Base-by-base conservation (phyloP, 2,329 filamentous ascomycete species). In the Aspergillus clavatus region DNA sequence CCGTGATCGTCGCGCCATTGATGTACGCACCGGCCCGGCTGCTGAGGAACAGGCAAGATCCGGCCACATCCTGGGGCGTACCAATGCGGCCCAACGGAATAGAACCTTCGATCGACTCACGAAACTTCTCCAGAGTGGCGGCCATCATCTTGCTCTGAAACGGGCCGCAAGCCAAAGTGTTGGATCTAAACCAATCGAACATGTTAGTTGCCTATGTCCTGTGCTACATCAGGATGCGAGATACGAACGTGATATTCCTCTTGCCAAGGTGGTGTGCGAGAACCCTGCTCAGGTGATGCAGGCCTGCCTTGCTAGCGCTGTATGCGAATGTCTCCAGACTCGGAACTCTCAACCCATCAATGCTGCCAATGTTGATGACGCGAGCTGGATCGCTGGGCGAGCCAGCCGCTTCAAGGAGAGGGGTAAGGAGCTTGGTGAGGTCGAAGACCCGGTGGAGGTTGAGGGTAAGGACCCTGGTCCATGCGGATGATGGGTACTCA, bases 81-180 rank as follows among this genome's bases (percentile, higher is more conserved):
- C 86, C 86, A 55, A 88, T 85, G 24, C 86, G 70, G 0, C 79
- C 77, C 53, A 88, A 59, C 7, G 86, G 86, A 48, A 85, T 81
- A 3, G 81, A 75, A 0, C 66, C 69, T 35, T 73, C 68, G 16
- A 81, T 67, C 2, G 66, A 65, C 31, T 78, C 74, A 40, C 69
- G 68, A 43, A 71, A 77, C 43, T 72, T 70, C 24, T 74, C 61
- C 37, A 81, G 62, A 0, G 75, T 77, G 24, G 72, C 76, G n/a
- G 68, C 71, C 51, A 77, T 78, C 75, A 78, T 78, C 38, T 76
- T 74, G 23, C 71, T 75, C 36, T 76, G 68, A 52, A 78, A 78
- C 46, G 84, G 84, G 3, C 85, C 85, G 49, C 84, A 87, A 5
- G 85, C 85, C 45, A 89, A 67, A 3, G 81, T 80, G 60, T 89